phyloP scores from a whole-genome alignment of 2,329 filamentous ascomycete species.

The Exophiala spinifera region DNA sequence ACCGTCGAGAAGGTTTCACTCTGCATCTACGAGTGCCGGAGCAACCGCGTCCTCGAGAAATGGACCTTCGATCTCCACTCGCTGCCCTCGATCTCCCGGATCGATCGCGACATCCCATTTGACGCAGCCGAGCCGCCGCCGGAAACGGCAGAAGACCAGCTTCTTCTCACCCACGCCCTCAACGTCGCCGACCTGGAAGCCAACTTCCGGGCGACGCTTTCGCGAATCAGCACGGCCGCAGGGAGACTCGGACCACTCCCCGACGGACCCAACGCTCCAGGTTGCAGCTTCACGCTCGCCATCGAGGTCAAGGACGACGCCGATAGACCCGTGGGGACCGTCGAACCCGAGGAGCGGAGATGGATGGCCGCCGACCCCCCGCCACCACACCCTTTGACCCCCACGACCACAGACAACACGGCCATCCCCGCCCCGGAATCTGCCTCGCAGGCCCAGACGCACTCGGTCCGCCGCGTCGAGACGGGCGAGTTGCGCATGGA shows the following conservation, averaged over 20 bases:
- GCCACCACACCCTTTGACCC: constrained; percentile 38
- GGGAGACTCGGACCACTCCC: constrained; percentile 31
- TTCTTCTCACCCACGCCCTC: constrained; percentile 31
- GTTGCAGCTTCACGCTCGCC: constrained; percentile 50
- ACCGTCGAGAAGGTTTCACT: constrained; percentile 55
- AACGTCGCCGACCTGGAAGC: constrained; percentile 44
- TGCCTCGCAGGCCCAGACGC: constrained; percentile 50
- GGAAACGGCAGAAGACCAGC: constrained; percentile 39
- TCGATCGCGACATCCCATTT: constrained; percentile 52
- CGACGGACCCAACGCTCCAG: constrained; percentile 27
- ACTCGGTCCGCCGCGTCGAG: constrained; percentile 61
- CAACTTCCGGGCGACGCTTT: constrained; percentile 48
- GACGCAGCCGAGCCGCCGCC: constrained; percentile 24
- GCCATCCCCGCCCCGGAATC: no score
- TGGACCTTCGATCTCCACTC: constrained; percentile 59
- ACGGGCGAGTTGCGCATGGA: constrained; percentile 65
- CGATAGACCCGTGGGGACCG: constrained; percentile 43
- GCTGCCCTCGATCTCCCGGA: constrained; percentile 49
- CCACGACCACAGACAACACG: not conserved
- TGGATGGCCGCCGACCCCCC: constrained; percentile 63
- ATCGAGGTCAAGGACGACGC: constrained; percentile 48
- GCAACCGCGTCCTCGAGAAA: constrained; percentile 55
- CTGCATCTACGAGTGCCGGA: constrained; percentile 53
- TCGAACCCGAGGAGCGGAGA: constrained; percentile 50
- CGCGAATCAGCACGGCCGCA: constrained; percentile 41